Evolutionary conservation across 2,329 filamentous ascomycete species (phyloP).

Genomic region (Pseudogymnoascus sp.): DNA sequence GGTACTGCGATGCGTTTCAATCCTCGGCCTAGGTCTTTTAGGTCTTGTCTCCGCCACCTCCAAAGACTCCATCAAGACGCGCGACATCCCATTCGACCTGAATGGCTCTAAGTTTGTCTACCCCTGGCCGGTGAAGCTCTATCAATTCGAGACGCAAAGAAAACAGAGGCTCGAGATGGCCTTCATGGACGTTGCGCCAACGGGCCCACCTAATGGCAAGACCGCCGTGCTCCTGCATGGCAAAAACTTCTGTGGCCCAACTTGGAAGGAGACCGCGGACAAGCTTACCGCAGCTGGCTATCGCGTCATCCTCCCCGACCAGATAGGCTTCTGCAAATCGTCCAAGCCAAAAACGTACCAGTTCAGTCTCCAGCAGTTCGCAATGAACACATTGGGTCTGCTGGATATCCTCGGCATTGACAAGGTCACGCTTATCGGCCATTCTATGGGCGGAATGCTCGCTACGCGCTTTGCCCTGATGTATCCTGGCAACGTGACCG

Average conservation of each 20-base stretch:
- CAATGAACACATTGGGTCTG: slow-evolving; percentile 42
- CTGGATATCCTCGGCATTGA: slow-evolving; percentile 36
- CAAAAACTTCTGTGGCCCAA: slow-evolving; percentile 48
- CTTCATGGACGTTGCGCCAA: slow-evolving; percentile 44
- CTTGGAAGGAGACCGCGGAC: slow-evolving; percentile 42
- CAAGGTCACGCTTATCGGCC: slow-evolving; percentile 41
- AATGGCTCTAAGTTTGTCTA: slow-evolving; percentile 26
- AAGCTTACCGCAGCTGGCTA: slow-evolving; percentile 37
- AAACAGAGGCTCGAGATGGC: slow-evolving; percentile 43
- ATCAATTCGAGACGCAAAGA: slow-evolving; percentile 39
- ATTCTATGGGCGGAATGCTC: slow-evolving; percentile 49
- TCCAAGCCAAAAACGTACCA: slow-evolving; percentile 43
- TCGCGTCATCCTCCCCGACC: slow-evolving; percentile 45
- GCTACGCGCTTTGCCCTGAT: slow-evolving; percentile 43
- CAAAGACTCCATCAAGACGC: slow-evolving; percentile 22
- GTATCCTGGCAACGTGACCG: slow-evolving; percentile 36
- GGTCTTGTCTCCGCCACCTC: neutral
- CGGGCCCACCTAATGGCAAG: slow-evolving; percentile 20
- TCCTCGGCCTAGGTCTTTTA: neutral
- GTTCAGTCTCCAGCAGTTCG: slow-evolving; percentile 44
- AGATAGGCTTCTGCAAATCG: slow-evolving; percentile 51
- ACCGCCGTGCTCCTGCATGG: slow-evolving; percentile 40
- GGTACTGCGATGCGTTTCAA: neutral
- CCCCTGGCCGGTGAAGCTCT: slow-evolving; percentile 42
- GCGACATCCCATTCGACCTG: neutral